phyloP scores from a whole-genome alignment of 805 yeast species.

The Komagataella ulmi region DNA sequence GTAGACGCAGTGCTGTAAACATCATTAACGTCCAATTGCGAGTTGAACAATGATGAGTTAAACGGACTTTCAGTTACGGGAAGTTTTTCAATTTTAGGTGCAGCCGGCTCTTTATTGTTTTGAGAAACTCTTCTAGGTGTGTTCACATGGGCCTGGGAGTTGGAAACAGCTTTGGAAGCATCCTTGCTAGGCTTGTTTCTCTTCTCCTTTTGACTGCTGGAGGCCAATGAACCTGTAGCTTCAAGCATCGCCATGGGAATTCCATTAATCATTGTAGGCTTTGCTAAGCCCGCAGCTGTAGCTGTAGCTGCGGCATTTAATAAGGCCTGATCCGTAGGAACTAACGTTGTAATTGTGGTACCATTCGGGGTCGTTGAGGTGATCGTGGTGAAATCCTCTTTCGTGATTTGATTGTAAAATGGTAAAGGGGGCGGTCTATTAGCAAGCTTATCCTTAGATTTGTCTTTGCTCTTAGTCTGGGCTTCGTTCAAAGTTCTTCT shows the following conservation, averaged over 20 bases:
- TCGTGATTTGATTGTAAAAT: slow-evolving; percentile 79
- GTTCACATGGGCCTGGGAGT: slow-evolving; percentile 6
- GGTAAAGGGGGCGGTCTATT: slow-evolving; percentile 59
- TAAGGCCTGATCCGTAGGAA: slow-evolving; percentile 75
- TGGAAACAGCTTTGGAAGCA: slow-evolving; percentile 3
- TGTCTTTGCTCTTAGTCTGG: slow-evolving; percentile 5
- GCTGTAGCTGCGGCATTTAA: slow-evolving; percentile 44
- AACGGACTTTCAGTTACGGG: neutral
- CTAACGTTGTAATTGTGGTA: slow-evolving; percentile 78
- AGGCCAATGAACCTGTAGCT: slow-evolving; percentile 57
- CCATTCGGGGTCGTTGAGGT: slow-evolving; percentile 87
- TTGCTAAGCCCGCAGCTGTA: slow-evolving; percentile 42
- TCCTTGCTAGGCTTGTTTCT: neutral
- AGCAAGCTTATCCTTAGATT: neutral
- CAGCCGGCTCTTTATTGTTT: neutral
- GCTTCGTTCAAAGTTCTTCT: slow-evolving; percentile 39
- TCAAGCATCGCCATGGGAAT: slow-evolving; percentile 43
- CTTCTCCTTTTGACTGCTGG: neutral
- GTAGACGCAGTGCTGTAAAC: neutral
- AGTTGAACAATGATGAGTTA: neutral
- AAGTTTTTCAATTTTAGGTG: neutral
- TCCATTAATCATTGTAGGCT: slow-evolving; percentile 24
- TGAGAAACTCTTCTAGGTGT: slow-evolving; percentile 1
- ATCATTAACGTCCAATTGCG: neutral
- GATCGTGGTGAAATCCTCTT: slow-evolving; percentile 76